phyloP scores from a whole-genome alignment of 495 filamentous ascomycete species.

The Glarea lozoyensis region DNA sequence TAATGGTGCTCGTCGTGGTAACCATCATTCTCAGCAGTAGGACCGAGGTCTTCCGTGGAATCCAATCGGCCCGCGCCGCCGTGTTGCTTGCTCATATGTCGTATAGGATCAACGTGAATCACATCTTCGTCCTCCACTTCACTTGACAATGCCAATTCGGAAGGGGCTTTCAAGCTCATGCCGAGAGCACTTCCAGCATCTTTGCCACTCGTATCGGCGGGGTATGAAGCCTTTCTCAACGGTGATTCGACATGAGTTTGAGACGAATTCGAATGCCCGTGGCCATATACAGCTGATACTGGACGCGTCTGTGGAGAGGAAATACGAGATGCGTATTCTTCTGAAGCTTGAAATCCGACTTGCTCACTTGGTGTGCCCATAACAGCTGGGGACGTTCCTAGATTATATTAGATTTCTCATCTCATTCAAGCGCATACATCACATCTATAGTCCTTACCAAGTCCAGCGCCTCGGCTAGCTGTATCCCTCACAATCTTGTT shows the following conservation, averaged over 20 bases:
- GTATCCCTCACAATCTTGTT: conserved; percentile 81
- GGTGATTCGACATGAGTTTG: conserved; percentile 44
- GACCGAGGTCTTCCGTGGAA: conserved; percentile 19
- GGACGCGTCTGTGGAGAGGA: conserved; percentile 47
- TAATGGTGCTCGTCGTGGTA: conserved; percentile 45
- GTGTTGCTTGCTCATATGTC: conserved; percentile 52
- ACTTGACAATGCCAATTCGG: conserved; percentile 29
- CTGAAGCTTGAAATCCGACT: conserved; percentile 70
- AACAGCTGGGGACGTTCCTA: conserved; percentile 40
- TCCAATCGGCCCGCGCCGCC: conserved; percentile 32
- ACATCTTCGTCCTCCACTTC: conserved; percentile 48
- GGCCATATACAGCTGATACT: conserved; percentile 31
- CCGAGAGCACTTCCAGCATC: conserved; percentile 20
- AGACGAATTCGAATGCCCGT: conserved; percentile 30
- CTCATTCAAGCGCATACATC: conserved; percentile 25
- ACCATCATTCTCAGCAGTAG: conserved; percentile 29
- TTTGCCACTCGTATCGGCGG: conserved; percentile 26
- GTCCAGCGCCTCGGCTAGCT: conserved; percentile 46
- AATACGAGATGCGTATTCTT: conserved; percentile 67
- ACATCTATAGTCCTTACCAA: conserved; percentile 42
- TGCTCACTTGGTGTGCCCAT: conserved; percentile 67
- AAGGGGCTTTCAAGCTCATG: conserved; percentile 18
- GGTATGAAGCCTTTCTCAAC: conserved; percentile 26
- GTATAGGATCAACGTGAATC: conserved; percentile 69
- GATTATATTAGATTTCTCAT: conserved; percentile 16